phyloP scores from a whole-genome alignment of 2,329 filamentous ascomycete genomes.

The Tolypocladium tropicale region DNA sequence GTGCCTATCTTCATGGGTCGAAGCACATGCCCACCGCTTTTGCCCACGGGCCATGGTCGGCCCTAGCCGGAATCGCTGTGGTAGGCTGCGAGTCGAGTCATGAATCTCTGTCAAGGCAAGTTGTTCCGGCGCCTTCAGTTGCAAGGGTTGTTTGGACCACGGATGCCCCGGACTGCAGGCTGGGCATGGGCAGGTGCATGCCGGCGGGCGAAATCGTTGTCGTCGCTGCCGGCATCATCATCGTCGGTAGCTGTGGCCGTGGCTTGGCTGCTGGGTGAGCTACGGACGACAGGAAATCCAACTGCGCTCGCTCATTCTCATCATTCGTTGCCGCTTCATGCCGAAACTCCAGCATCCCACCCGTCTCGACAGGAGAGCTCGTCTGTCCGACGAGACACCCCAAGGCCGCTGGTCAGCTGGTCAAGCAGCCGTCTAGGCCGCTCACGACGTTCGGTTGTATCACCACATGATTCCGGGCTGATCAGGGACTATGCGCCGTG shows the following conservation, averaged over 20 bases:
- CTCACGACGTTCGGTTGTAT: too few species aligned
- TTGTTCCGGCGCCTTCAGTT: too few species aligned
- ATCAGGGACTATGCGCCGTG: background rate
- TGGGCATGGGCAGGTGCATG: background rate
- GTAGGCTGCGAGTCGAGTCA: background rate
- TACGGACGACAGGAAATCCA: background rate
- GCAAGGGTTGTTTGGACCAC: background rate
- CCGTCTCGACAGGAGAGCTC: too few species aligned
- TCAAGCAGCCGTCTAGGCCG: too few species aligned
- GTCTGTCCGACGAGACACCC: background rate
- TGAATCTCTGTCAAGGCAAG: background rate
- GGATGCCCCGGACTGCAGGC: background rate
- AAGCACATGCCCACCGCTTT: background rate
- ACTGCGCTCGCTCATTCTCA: background rate
- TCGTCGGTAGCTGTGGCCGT: background rate
- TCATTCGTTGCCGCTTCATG: background rate
- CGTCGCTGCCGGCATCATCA: background rate
- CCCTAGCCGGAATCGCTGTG: background rate
- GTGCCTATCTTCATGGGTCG: background rate
- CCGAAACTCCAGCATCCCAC: background rate
- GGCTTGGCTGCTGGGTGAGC: background rate
- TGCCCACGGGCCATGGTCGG: background rate
- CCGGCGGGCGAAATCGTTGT: background rate
- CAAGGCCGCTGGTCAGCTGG: background rate
- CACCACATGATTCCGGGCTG: too few species aligned